Base-by-base conservation (phyloP, 1,284 basidiomycete species). In the Trichosporon sp. region DNA sequence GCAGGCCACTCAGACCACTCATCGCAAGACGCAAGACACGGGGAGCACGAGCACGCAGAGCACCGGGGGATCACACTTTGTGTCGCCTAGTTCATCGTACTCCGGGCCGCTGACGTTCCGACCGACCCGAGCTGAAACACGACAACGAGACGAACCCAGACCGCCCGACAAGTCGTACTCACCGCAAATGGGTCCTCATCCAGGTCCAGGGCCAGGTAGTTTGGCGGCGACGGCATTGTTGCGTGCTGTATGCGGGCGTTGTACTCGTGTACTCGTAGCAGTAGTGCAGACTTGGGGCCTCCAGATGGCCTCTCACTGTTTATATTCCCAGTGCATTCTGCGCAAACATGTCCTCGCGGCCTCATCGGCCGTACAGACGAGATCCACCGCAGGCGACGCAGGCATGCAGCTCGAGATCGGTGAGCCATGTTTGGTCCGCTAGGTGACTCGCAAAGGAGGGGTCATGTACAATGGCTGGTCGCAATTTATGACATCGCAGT, bases 391-490 rank as follows among this genome's bases (percentile, higher is more conserved):
- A 42, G 18, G n/a, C n/a, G n/a, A n/a, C n/a, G n/a, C n/a, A n/a
- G n/a, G n/a, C n/a, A n/a, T n/a, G n/a, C n/a, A n/a, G n/a, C n/a
- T n/a, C n/a, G n/a, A n/a, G n/a, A n/a, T n/a, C n/a, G n/a, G n/a
- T n/a, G n/a, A n/a, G 38, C n/a, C 38, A 42, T 42, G 38, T 42
- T 42, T 42, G 38, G 38, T n/a, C 38, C 38, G 18, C 18, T 13
- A 51, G 21, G 47, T 51, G 47, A 51, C n/a, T 23, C 23, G 11
- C 9, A 6, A n/a, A 51, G 47, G 47, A 42, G 15, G 5, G 29
- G 11, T 60, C 56, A 60, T 60, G 56, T 60, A 29, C 56, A 31
- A 60, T 31, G 56, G 56, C 56, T 60, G 56, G 56, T 60, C 56
- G 56, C 56, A 60, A 60, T 60, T 60, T 31, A 60, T 60, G 27